Evolutionary conservation across 306 rosid genomes (phyloP).

Genomic region (Morella rubra): DNA sequence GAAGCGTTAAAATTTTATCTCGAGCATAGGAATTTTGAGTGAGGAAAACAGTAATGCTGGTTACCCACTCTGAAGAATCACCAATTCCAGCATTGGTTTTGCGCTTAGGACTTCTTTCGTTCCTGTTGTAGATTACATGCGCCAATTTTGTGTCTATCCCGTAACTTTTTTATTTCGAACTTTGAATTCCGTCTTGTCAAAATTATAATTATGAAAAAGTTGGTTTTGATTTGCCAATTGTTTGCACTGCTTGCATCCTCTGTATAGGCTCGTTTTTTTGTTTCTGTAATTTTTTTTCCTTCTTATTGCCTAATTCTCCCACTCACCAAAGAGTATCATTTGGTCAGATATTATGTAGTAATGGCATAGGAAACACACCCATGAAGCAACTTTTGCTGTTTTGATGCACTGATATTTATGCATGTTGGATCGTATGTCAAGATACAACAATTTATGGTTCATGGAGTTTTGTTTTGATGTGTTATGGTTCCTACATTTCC

Average conservation of each 20-base stretch:
- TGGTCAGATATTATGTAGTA: neutral
- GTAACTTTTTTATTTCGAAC: neutral
- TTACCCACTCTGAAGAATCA: neutral
- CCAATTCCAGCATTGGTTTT: neutral
- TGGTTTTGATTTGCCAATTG: neutral
- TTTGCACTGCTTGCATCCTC: neutral
- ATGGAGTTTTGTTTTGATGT: neutral
- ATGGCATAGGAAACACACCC: neutral
- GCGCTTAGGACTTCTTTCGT: neutral
- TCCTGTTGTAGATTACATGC: neutral
- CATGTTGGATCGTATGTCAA: neutral
- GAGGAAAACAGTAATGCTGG: neutral
- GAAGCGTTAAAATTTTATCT: too few species aligned
- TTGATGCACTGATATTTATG: neutral
- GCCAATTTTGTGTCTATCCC: neutral
- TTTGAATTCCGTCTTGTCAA: neutral
- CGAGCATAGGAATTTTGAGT: neutral
- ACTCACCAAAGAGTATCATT: neutral
- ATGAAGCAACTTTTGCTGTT: neutral
- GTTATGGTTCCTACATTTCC: neutral
- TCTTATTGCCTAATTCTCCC: neutral
- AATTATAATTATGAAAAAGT: neutral
- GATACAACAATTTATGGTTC: too few species aligned
- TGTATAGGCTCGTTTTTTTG: neutral
- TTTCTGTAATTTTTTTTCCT: too few species aligned